Percentiles rank a stretch among this genome's conserved stretches.
These are phyloP conservation scores for Nitzschia sp. DNA, from an alignment of 108 stramenopile species.

Conservation along the genomic window DNA sequence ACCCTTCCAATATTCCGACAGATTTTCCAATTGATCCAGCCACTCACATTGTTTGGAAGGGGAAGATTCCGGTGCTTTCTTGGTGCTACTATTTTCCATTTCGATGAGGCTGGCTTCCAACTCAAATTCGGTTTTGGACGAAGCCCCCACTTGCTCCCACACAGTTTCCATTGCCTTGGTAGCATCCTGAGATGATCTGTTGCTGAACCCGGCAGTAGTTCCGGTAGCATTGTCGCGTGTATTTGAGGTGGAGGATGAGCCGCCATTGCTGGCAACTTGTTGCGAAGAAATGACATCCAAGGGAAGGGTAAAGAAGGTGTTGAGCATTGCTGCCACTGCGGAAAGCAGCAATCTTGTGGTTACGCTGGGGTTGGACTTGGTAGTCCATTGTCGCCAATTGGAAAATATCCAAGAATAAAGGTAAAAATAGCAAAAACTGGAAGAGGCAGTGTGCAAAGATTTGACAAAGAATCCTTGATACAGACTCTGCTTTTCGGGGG, in stretches of 20 bases:
- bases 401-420: constrained; percentile 72
- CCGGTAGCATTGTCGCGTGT: not conserved
- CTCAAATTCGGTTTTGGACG: not conserved
- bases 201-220: not conserved
- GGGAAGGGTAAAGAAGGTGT: constrained; percentile 84
- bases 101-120: not conserved
- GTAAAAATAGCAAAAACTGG: constrained; percentile 88
- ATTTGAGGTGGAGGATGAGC: constrained; percentile 14
- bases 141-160: constrained; percentile 7
- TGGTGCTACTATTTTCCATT: not conserved
- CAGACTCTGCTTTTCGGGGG: constrained; percentile 1
- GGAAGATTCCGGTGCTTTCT: too few species aligned
- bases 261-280: constrained; percentile 39
- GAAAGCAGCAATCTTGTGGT: constrained; percentile 72
- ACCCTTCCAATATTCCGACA: constrained; percentile 66
- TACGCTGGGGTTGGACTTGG: constrained; percentile 21
- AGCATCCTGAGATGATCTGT: not conserved
- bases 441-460: constrained; percentile 72
- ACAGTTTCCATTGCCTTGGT: constrained; percentile 15
- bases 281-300: constrained; percentile 84
- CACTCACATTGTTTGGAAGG: not conserved
- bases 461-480: constrained; percentile 76
- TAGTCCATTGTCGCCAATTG: constrained; percentile 33
- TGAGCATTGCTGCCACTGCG: constrained; percentile 82
- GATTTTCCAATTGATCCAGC: not conserved